Evolutionary conservation across 208 protist species (phyloP), one percentile per base, ranked within the genome.

Genomic region (Leishmania gerbilli): DNA sequence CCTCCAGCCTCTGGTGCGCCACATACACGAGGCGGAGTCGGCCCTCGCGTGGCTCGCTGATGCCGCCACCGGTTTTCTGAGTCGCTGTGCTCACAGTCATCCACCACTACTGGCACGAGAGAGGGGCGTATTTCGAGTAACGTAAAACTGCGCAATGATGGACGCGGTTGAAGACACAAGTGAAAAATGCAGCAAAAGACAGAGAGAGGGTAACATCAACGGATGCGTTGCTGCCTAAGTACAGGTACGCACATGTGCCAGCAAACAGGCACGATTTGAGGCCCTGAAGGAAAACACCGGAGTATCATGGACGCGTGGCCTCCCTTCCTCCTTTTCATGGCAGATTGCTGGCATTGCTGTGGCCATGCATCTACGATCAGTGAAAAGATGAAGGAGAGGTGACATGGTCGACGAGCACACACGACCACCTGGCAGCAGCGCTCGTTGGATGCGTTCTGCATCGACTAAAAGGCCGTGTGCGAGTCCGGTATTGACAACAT

Each of bases 1-100:
- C 69, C 74, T 91, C 88, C 65, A 91, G 84, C 40, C 51, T 51
- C 72, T 90, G 84, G 62, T 88, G 83, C 47, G 78, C 77, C 68
- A 65, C 68, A 74, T 88, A 88, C 47, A 86, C 72, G 47, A 86
- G 82, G 45, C 79, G 78, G 2, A 82, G 82, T 45, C 82, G 71
- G 31, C 82, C 64, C 31, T 64, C 64, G 40, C 72, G 55, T 27
- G 64, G 53, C 11, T 58, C 77, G 40, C 79, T 76, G 64, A 77
- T 74, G 64, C 76, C 74, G 49, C 51, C 82, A 34, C 51, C 13
- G 21, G 53, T 19, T 40, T 49, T 65, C 56, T 45, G 53, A 31
- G 53, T 58, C 27, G 45, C 60, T 34, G 76, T 71, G 27, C 64
- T 79, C 24, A 34, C 76, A 17, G 76, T 37, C 76, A 79, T 79